Base-by-base conservation (phyloP, 352 stramenopile species). In the Halophytophthora batemanensis region DNA sequence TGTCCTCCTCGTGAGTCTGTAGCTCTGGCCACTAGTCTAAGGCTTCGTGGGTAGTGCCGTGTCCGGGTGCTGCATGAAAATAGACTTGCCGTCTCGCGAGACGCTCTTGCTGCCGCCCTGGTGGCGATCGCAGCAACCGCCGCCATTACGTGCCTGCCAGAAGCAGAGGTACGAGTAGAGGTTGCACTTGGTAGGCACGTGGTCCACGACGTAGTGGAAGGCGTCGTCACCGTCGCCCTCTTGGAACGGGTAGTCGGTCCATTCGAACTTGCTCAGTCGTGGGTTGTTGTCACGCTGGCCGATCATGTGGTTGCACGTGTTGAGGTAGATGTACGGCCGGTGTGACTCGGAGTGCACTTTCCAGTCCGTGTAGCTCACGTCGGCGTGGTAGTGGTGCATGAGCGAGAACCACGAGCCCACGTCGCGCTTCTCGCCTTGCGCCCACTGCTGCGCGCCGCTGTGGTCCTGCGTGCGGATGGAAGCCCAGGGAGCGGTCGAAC, bases 261-360 rank as follows among this genome's bases (percentile, higher is more conserved):
- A 94, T 39, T 93, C 79, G 61, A 82, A 70, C 64, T 94, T 94
- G 50, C 48, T 60, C 45, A 94, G 66, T 4, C 54, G 66, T 21
- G 69, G 55, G 56, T 94, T 94, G 58, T 90, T 94, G 69, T 94
- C 84, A 36, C 57, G 70, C 61, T 94, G 74, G 39, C 84, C 80
- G 53, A 94, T 90, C 81, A 94, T 89, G 81, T 94, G 84, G 49
- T 94, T 94, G 72, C 84, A 94, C 43, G 84, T 94, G 73, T 93
- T 94, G 51, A 94, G 76, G 57, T 73, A 94, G n/a, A 93, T 61
- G 34, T 82, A 70, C 36, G 84, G 84, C 6, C 84, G 82, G 35
- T 82, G 49, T 17, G 59, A 74, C 58, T 70, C 66, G 7, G 43
- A 53, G 13, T 62, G 51, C 34, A 74, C 36, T 38, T 66, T 51